phyloP scores from a whole-genome alignment of 2,329 filamentous ascomycete species.

The Phyllosticta citrichinensis region DNA sequence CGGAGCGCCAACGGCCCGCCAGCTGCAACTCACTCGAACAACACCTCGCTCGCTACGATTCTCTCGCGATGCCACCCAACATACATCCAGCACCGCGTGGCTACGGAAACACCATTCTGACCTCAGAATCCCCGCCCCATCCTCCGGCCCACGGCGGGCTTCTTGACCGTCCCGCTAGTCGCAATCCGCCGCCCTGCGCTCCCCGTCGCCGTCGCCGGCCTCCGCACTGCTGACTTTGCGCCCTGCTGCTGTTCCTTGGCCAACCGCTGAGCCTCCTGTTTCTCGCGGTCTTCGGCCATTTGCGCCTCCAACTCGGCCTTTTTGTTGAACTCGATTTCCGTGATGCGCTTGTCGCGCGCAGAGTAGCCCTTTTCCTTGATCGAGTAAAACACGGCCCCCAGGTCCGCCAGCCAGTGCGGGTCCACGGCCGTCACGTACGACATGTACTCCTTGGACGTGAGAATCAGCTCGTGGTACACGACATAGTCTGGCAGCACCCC shows the following conservation, averaged over 20 bases:
- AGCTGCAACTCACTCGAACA: neutral
- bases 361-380: conserved; percentile 97
- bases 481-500: conserved; percentile 95
- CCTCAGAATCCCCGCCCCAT: conserved; percentile 6
- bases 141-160: neutral
- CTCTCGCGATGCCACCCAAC: neutral
- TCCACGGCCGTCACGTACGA: conserved; percentile 93
- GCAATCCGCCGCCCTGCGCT: conserved; percentile 3
- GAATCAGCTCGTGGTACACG: conserved; percentile 93
- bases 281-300: conserved; percentile 76
- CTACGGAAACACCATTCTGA: neutral
- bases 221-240: conserved; percentile 4
- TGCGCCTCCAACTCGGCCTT: conserved; percentile 89
- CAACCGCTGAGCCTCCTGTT: conserved; percentile 45
- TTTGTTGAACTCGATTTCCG: conserved; percentile 82
- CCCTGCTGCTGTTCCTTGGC: conserved; percentile 22
- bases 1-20: neutral
- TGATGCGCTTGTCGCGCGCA: conserved; percentile 71
- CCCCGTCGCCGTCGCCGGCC: conserved; percentile 1
- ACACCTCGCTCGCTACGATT: neutral
- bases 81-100: neutral
- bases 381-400: conserved; percentile 94
- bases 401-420: conserved; percentile 91
- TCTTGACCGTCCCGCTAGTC: conserved; percentile 5
- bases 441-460: conserved; percentile 97